Conservation (phyloP, 176 grass and related monocot genomes). For the Alopecurus myosuroides region DNA sequence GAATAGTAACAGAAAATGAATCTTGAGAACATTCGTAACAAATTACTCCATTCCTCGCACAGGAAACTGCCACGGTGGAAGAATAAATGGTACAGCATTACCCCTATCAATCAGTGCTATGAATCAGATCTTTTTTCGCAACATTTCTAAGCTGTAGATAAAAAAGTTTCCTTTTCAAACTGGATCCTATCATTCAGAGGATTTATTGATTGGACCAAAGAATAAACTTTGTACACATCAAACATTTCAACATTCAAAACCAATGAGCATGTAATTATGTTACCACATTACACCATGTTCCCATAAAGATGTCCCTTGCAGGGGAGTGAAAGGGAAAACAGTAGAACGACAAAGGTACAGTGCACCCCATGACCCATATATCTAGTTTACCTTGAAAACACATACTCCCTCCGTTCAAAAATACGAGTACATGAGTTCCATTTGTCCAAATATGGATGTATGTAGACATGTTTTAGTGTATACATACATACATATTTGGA, state of each 20-base stretch:
- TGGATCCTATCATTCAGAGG: not conserved
- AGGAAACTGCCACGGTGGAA: not conserved
- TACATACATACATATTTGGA: no score
- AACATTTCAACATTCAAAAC: not conserved
- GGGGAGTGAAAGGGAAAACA: not conserved
- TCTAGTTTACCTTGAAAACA: not conserved
- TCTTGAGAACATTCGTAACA: not conserved
- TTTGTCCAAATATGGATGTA: no score
- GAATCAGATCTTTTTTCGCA: not conserved
- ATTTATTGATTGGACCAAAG: not conserved
- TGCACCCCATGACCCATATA: not conserved
- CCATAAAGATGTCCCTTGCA: not conserved
- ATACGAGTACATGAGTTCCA: no score
- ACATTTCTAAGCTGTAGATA: not conserved
- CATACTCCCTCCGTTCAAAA: not conserved
- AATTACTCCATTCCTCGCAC: not conserved
- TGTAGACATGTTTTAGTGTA: no score
- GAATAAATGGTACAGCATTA: not conserved
- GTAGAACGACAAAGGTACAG: not conserved
- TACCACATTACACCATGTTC: not conserved
- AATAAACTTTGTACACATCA: not conserved
- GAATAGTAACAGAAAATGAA: no score
- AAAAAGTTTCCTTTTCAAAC: not conserved
- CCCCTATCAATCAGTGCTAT: not conserved
- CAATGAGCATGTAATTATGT: not conserved